Conservation (phyloP, 2,329 filamentous ascomycete species). For the Pseudogymnoascus sp. region DNA sequence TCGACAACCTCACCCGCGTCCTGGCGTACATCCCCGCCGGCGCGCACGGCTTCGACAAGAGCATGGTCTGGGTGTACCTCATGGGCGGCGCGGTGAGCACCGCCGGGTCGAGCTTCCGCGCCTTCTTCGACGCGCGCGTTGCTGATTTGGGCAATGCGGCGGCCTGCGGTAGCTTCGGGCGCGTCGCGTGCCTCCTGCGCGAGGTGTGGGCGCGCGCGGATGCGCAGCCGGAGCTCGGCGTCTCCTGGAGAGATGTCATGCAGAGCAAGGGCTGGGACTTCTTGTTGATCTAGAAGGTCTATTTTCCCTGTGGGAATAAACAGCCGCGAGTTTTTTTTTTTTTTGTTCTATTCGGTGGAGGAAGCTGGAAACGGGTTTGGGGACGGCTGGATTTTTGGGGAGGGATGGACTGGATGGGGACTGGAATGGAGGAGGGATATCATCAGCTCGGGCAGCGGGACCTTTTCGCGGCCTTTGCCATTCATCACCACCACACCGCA, state of each 20-base stretch:
- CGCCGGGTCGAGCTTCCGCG: slow-evolving; percentile 64
- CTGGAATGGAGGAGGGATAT: background rate
- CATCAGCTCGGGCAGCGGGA: background rate
- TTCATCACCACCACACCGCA: background rate
- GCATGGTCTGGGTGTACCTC: slow-evolving; percentile 86
- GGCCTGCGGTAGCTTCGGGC: slow-evolving; percentile 75
- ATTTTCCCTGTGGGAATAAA: slow-evolving; percentile 8
- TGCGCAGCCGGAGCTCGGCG: slow-evolving; percentile 35
- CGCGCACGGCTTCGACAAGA: slow-evolving; percentile 75
- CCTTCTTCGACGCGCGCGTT: slow-evolving; percentile 68
- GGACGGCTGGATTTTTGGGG: background rate
- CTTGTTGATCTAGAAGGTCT: slow-evolving; percentile 61
- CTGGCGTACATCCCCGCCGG: slow-evolving; percentile 79
- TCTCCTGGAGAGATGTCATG: slow-evolving; percentile 96
- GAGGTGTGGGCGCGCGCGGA: slow-evolving; percentile 77
- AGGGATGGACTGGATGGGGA: background rate
- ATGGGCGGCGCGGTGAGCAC: slow-evolving; percentile 74
- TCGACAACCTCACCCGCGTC: slow-evolving; percentile 67
- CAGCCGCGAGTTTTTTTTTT: background rate
- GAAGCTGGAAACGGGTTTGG: background rate
- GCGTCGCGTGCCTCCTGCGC: slow-evolving; percentile 66
- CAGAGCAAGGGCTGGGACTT: slow-evolving; percentile 85
- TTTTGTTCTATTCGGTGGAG: background rate
- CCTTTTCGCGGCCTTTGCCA: background rate
- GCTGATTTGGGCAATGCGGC: slow-evolving; percentile 67